Evolutionary conservation across 108 stramenopile species (phyloP).

Genomic region (Seminavis robusta): DNA sequence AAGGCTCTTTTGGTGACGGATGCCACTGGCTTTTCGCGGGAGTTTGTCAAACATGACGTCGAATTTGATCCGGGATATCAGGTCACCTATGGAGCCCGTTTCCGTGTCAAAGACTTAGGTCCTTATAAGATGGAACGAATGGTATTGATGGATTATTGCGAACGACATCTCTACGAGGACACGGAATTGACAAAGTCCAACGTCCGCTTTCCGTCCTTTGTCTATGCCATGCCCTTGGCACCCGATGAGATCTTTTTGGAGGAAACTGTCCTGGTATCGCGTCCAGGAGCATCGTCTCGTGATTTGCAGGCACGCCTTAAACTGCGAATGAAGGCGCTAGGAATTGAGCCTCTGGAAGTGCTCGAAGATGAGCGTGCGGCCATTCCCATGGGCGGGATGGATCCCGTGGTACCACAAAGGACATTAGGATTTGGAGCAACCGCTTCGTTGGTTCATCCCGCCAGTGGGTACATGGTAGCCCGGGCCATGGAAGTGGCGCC

Average conservation of each 20-base stretch:
- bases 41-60: slow-evolving; percentile 4
- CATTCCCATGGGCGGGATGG: slow-evolving; percentile 23
- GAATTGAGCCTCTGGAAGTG: slow-evolving; percentile 1
- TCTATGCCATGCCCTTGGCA: slow-evolving; percentile 16
- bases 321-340: slow-evolving; percentile 1
- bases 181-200: background rate
- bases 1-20: slow-evolving; percentile 7
- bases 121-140: background rate
- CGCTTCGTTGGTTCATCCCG: slow-evolving; percentile 13
- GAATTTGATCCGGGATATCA: slow-evolving; percentile 15
- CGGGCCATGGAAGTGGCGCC: slow-evolving; percentile 20
- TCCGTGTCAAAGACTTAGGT: background rate
- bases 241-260: slow-evolving; percentile 12
- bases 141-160: slow-evolving; percentile 16
- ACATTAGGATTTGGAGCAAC: slow-evolving; percentile 16
- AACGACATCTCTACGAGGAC: slow-evolving; percentile 8
- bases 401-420: slow-evolving; percentile 14
- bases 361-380: slow-evolving; percentile 16
- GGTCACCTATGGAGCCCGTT: slow-evolving; percentile 13
- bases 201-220: slow-evolving; percentile 17
- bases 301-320: slow-evolving; percentile 12
- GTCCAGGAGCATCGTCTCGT: slow-evolving; percentile 1
- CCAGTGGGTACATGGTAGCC: slow-evolving; percentile 19
- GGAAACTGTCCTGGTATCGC: slow-evolving; percentile 9
- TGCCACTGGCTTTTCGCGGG: slow-evolving; percentile 12